Evolutionary conservation across 2,329 filamentous ascomycete species (phyloP).

Genomic region (Trichothecium roseum): DNA sequence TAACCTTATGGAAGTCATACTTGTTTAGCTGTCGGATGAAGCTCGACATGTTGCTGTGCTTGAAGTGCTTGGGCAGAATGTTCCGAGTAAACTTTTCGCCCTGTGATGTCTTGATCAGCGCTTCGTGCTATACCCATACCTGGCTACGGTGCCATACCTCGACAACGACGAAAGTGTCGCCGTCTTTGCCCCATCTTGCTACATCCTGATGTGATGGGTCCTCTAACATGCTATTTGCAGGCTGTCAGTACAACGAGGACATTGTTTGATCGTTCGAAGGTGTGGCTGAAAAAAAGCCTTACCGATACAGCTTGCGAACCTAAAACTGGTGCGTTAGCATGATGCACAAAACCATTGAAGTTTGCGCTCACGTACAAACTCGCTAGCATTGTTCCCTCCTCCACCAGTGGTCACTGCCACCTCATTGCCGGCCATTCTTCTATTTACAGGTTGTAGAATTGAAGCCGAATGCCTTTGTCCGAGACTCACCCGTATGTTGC

Average conservation of each 20-base stretch:
- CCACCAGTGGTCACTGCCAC: constrained; percentile 10
- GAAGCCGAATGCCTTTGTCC: too few species aligned
- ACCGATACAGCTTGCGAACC: constrained; percentile 99
- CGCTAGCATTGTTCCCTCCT: constrained; percentile 66
- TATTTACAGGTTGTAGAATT: too few species aligned
- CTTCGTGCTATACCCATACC: constrained; percentile 2
- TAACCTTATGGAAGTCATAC: constrained; percentile 97
- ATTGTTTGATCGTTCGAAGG: too few species aligned
- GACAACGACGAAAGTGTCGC: constrained; percentile 91
- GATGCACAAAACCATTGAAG: constrained; percentile 1
- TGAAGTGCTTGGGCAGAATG: constrained; percentile 96
- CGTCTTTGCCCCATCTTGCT: constrained; percentile 89
- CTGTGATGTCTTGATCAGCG: constrained; percentile 32
- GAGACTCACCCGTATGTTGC: too few species aligned
- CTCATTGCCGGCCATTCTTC: constrained; percentile 3
- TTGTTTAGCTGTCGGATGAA: constrained; percentile 95
- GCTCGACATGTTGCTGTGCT: constrained; percentile 97
- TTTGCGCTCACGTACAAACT: constrained; percentile 58
- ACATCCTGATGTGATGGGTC: constrained; percentile 87
- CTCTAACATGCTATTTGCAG: constrained; percentile 73
- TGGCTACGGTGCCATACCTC: constrained; percentile 57
- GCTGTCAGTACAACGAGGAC: constrained; percentile 9
- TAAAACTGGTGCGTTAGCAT: constrained; percentile 24
- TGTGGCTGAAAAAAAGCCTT: constrained; percentile 24
- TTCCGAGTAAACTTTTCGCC: constrained; percentile 98